A percentile compares a stretch with the other conserved stretches of the same genome.
Conservation (phyloP, 2,329 filamentous ascomycete species). For the Tolypocladium endophyticum region DNA sequence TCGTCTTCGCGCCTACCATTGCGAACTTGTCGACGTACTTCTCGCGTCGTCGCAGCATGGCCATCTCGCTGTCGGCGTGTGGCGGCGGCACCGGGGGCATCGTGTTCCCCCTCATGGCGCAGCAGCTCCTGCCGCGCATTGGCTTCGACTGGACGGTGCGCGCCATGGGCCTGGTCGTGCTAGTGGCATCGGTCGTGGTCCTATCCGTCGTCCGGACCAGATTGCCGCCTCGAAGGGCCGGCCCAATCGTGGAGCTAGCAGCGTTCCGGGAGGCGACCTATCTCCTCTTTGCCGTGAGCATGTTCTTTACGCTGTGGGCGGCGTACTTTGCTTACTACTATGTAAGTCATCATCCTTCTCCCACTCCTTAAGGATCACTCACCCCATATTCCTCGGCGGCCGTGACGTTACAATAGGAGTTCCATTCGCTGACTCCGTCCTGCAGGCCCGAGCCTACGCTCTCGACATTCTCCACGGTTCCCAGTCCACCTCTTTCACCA, state of each 20-base stretch:
- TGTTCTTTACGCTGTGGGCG: slow-evolving; percentile 34
- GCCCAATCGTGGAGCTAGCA: slow-evolving; percentile 36
- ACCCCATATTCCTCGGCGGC: not conserved
- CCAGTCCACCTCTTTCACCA: slow-evolving; percentile 40
- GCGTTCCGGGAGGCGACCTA: slow-evolving; percentile 41
- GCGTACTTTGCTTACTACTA: slow-evolving; percentile 41
- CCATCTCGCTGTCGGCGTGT: slow-evolving; percentile 46
- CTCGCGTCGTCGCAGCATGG: slow-evolving; percentile 43
- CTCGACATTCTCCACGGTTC: slow-evolving; percentile 32
- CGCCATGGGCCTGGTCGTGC: slow-evolving; percentile 47
- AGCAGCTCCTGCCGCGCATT: slow-evolving; percentile 44
- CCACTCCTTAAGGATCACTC: no score
- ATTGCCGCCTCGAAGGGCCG: slow-evolving; percentile 35
- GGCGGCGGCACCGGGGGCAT: slow-evolving; percentile 54
- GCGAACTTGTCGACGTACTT: slow-evolving; percentile 53
- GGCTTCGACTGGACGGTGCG: slow-evolving; percentile 59
- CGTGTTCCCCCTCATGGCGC: slow-evolving; percentile 48
- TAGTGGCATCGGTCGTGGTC: slow-evolving; percentile 30
- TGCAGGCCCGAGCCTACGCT: slow-evolving; percentile 27
- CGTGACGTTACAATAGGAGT: fast-evolving
- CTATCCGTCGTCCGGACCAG: slow-evolving; percentile 34
- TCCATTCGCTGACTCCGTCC: not conserved
- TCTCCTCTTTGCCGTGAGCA: slow-evolving; percentile 19
- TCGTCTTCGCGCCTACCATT: slow-evolving; percentile 43
- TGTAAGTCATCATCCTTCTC: slow-evolving; percentile 12